Evolutionary conservation across 345 rosid genomes (phyloP).

Genomic region (Alliaria petiolata): DNA sequence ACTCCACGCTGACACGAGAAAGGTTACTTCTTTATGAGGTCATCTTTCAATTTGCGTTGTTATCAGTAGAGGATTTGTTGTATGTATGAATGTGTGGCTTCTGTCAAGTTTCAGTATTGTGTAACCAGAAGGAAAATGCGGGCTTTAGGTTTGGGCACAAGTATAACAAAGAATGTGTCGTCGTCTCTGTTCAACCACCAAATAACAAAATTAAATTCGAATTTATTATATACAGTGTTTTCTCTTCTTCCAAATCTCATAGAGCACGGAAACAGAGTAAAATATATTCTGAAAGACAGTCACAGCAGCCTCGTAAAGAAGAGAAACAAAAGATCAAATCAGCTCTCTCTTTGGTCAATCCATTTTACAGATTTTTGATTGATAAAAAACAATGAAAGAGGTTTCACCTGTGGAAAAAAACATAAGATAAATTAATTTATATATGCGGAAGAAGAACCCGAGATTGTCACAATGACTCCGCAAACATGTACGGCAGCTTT

Average conservation of each 20-base stretch:
- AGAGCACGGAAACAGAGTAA: neutral
- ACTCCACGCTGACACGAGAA: neutral
- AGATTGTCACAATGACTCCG: conserved; percentile 3
- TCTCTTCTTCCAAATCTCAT: neutral
- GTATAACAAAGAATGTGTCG: neutral
- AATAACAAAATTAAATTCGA: too few relatives aligned
- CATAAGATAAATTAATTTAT: conserved; percentile 1
- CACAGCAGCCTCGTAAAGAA: neutral
- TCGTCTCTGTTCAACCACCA: neutral
- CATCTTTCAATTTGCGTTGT: neutral
- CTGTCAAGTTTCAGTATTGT: neutral
- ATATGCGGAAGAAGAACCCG: conserved; percentile 13
- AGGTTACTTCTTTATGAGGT: neutral
- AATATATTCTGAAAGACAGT: neutral
- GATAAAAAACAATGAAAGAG: neutral
- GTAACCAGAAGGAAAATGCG: neutral
- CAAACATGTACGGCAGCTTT: conserved; percentile 8
- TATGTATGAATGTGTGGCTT: conserved; percentile 2
- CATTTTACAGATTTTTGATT: conserved; percentile 24
- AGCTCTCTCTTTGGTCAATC: conserved; percentile 11
- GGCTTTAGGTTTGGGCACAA: neutral
- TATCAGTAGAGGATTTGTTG: neutral
- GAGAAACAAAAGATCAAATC: conserved; percentile 1
- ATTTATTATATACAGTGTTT: neutral
- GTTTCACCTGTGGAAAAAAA: conserved; percentile 11